Evolutionary conservation across 2,329 filamentous ascomycete species (phyloP).

Genomic region (Neonectria faginata): DNA sequence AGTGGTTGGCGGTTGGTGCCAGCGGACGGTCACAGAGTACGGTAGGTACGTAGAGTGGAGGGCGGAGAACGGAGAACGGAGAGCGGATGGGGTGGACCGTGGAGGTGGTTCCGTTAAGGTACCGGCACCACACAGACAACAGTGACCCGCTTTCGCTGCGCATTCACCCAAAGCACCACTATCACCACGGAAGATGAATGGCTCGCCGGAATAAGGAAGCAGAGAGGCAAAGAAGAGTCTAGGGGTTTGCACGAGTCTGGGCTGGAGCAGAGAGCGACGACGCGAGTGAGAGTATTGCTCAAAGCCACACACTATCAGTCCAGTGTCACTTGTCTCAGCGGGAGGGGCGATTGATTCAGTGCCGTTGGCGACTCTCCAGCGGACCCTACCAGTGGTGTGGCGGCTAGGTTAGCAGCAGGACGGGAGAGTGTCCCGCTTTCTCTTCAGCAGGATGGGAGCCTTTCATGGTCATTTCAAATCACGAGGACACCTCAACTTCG

Average conservation of each 20-base stretch:
- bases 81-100: slow-evolving; percentile 27
- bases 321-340: slow-evolving; percentile 3
- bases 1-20: slow-evolving; percentile 33
- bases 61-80: slow-evolving; percentile 36
- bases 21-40: slow-evolving; percentile 20
- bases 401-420: not conserved
- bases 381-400: not conserved
- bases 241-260: not conserved
- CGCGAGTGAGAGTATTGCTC: not conserved
- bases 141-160: slow-evolving; percentile 27
- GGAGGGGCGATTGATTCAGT: slow-evolving; percentile 16
- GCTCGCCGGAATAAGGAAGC: not conserved
- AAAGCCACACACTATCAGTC: not conserved
- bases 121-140: slow-evolving; percentile 42
- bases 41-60: slow-evolving; percentile 34
- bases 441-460: not conserved
- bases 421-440: not conserved
- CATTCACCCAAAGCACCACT: slow-evolving; percentile 17
- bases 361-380: slow-evolving; percentile 4
- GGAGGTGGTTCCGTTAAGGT: slow-evolving; percentile 43
- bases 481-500: slow-evolving; percentile 29
- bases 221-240: not conserved
- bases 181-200: not conserved
- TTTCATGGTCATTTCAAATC: slow-evolving; percentile 32
- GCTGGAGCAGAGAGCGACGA: not conserved